These are phyloP conservation scores for Paraphaeosphaeria sporulosa DNA, from an alignment of 2,329 filamentous ascomycete species.

Conservation along the genomic window DNA sequence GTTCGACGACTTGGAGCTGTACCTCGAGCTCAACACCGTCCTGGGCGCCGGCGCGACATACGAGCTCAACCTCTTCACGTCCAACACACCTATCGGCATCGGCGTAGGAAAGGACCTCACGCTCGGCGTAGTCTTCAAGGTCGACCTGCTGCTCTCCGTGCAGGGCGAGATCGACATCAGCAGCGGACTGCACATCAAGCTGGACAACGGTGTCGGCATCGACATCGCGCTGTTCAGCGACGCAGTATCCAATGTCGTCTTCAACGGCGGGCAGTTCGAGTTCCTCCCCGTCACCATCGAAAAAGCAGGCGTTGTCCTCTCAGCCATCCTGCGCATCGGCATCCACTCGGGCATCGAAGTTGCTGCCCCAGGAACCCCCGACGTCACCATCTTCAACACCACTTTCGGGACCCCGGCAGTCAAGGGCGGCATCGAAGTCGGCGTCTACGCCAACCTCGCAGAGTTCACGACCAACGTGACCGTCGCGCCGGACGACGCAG, in stretches of 20 bases:
- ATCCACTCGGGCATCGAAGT: conserved; percentile 52
- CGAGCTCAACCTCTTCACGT: conserved; percentile 59
- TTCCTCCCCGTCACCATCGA: conserved; percentile 63
- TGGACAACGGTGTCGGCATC: conserved; percentile 60
- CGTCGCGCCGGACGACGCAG: conserved; percentile 40
- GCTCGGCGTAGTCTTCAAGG: conserved; percentile 57
- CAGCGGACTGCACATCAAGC: conserved; percentile 63
- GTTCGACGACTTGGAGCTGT: conserved; percentile 63
- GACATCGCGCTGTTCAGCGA: conserved; percentile 60
- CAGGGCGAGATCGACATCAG: conserved; percentile 59
- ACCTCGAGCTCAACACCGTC: conserved; percentile 56
- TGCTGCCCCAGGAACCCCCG: conserved; percentile 1
- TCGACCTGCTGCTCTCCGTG: conserved; percentile 62
- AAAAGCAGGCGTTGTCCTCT: conserved; percentile 55
- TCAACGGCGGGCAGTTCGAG: conserved; percentile 63
- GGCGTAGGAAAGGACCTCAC: conserved; percentile 48
- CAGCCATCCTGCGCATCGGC: conserved; percentile 58
- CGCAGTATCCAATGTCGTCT: conserved; percentile 56
- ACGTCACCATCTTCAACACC: conserved; percentile 6
- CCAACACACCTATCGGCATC: conserved; percentile 55
- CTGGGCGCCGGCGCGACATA: conserved; percentile 52
- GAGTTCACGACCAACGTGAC: conserved; percentile 64
- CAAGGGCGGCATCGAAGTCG: conserved; percentile 57
- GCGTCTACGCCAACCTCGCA: conserved; percentile 61
- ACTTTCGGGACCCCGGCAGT: conserved; percentile 28